Percentiles rank a stretch among this genome's conserved stretches.
Evolutionary conservation across 176 grass and related monocot genomes (phyloP).

Genomic region (Hyparrhenia diplandra): DNA sequence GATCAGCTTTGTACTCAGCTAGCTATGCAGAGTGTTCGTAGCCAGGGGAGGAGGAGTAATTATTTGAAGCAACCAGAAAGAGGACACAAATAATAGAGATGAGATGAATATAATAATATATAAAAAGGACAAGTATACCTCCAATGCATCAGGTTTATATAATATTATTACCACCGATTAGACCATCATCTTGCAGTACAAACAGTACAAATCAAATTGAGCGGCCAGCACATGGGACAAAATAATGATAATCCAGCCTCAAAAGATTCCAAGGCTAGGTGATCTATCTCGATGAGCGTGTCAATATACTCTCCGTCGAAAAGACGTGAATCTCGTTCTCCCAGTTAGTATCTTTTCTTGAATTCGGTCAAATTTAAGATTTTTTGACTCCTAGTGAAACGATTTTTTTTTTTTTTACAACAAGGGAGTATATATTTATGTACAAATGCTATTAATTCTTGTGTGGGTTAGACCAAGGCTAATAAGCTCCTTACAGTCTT

Average conservation of each 20-base stretch:
- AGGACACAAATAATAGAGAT: neutral
- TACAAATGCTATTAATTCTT: no score
- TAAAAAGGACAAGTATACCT: neutral
- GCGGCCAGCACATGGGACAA: constrained; percentile 6
- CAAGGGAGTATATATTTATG: neutral
- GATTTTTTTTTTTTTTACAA: no score
- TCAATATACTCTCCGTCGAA: neutral
- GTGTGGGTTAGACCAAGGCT: no score
- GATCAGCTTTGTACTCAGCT: neutral
- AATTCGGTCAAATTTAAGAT: no score
- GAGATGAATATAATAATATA: neutral
- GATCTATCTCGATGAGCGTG: neutral
- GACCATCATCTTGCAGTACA: neutral
- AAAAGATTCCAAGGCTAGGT: neutral
- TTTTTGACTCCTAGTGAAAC: no score
- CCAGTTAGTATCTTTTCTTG: no score
- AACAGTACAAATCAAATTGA: neutral
- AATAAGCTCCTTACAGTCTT: no score
- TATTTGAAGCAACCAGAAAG: neutral
- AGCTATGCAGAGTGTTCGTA: neutral
- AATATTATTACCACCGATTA: neutral
- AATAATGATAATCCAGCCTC: neutral
- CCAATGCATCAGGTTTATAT: neutral
- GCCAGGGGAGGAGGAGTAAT: neutral
- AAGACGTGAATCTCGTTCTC: no score